phyloP scores from a whole-genome alignment of 352 stramenopile genomes.

The Phytophthora cryptogea region DNA sequence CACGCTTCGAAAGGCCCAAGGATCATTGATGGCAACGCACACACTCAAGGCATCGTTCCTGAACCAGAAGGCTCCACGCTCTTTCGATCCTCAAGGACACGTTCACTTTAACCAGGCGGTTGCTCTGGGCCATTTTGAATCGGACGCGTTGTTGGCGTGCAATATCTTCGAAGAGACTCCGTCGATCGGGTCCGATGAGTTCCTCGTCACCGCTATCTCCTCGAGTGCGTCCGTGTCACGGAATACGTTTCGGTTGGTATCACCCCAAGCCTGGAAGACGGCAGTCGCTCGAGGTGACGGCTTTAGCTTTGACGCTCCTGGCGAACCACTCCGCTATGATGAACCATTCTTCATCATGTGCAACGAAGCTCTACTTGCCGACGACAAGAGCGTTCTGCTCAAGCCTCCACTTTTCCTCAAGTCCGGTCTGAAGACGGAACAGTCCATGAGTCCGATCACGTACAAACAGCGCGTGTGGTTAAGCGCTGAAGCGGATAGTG shows the following conservation, averaged over 20 bases:
- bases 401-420: slow-evolving; percentile 82
- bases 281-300: slow-evolving; percentile 33
- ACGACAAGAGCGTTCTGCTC: slow-evolving; percentile 74
- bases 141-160: slow-evolving; percentile 54
- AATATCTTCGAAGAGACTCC: slow-evolving; percentile 88
- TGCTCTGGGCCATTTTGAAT: slow-evolving; percentile 55
- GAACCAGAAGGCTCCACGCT: slow-evolving; percentile 65
- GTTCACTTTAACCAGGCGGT: slow-evolving; percentile 69
- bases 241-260: slow-evolving; percentile 77
- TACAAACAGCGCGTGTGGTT: slow-evolving; percentile 86
- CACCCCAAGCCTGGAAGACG: slow-evolving; percentile 42
- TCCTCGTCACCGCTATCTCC: slow-evolving; percentile 45
- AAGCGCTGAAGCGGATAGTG: slow-evolving; percentile 63
- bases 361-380: slow-evolving; percentile 78
- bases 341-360: slow-evolving; percentile 84
- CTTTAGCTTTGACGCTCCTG: slow-evolving; percentile 24
- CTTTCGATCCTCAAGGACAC: slow-evolving; percentile 39
- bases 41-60: slow-evolving; percentile 81
- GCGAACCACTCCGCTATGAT: slow-evolving; percentile 63
- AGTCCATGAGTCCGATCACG: slow-evolving; percentile 86
- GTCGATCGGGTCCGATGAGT: slow-evolving; percentile 79
- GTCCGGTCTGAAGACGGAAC: slow-evolving; percentile 80
- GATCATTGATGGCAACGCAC: slow-evolving; percentile 78
- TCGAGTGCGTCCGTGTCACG: slow-evolving; percentile 39
- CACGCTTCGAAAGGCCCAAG: slow-evolving; percentile 77